Conservation (phyloP, 2,329 filamentous ascomycete species). For the Colletotrichum liaoningense region DNA sequence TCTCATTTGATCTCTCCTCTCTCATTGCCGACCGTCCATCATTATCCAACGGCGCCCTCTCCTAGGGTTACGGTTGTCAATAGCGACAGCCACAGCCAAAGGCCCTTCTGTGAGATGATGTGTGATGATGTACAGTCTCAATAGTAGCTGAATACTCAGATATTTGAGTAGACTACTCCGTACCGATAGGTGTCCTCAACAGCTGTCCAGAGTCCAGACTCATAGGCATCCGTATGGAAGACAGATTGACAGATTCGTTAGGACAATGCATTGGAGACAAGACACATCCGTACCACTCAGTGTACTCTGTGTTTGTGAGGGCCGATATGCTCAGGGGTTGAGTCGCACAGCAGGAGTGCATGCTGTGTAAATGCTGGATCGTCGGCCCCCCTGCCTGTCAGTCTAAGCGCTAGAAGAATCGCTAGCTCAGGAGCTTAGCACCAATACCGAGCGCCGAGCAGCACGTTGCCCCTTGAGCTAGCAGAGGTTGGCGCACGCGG, state of each 20-base stretch:
- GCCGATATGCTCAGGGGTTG: neutral
- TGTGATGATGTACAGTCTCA: neutral
- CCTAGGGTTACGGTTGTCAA: too few relatives aligned
- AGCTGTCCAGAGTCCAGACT: too few relatives aligned
- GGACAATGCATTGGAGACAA: neutral
- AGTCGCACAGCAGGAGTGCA: neutral
- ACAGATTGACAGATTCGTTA: too few relatives aligned
- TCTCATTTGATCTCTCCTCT: too few relatives aligned
- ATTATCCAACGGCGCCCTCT: too few relatives aligned
- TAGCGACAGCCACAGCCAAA: neutral
- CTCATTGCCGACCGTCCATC: neutral
- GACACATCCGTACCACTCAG: neutral
- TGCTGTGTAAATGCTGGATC: neutral
- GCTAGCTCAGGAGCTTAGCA: neutral
- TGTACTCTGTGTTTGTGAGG: neutral
- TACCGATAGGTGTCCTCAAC: too few relatives aligned
- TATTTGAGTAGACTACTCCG: too few relatives aligned
- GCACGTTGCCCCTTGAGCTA: neutral
- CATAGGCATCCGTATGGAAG: too few relatives aligned
- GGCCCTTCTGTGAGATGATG: slow-evolving; percentile 3
- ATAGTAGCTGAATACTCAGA: too few relatives aligned
- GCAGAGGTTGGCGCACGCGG: neutral
- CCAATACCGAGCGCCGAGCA: slow-evolving; percentile 1
- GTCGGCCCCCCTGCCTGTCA: neutral
- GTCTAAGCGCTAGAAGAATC: neutral